These are phyloP conservation scores for Blepharisma undulans DNA, from an alignment of 169 alveolate genomes.

Conservation along the genomic window DNA sequence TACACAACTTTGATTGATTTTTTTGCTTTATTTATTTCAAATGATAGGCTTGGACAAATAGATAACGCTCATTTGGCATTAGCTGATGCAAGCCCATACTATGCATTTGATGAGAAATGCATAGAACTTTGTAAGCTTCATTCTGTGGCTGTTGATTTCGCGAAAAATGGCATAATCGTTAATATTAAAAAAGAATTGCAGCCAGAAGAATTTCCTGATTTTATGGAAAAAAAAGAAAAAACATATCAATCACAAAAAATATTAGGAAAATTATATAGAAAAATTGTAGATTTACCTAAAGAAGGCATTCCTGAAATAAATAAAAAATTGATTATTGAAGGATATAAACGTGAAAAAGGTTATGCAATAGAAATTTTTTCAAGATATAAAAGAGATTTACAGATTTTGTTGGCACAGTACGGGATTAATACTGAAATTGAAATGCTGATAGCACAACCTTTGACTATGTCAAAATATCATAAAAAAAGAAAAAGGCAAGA, in stretches of 20 bases:
- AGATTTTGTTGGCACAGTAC: neutral
- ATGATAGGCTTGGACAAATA: slow-evolving; percentile 54
- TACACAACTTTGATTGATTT: slow-evolving; percentile 33
- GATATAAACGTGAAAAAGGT: neutral
- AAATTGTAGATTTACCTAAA: neutral
- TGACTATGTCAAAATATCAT: neutral
- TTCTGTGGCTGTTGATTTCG: slow-evolving; percentile 76
- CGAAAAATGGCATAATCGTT: slow-evolving; percentile 63
- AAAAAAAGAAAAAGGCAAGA: slow-evolving; percentile 6
- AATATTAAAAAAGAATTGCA: slow-evolving; percentile 20
- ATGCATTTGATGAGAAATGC: slow-evolving; percentile 54
- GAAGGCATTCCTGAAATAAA: neutral
- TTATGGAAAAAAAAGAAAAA: slow-evolving; percentile 25
- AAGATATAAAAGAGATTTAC: neutral
- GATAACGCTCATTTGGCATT: slow-evolving; percentile 37
- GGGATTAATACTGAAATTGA: slow-evolving; percentile 7
- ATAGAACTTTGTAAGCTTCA: slow-evolving; percentile 62
- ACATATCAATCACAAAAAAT: slow-evolving; percentile 27
- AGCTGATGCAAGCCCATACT: slow-evolving; percentile 6
- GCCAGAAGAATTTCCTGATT: slow-evolving; percentile 22
- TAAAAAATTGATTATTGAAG: neutral
- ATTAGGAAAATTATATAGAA: slow-evolving; percentile 15
- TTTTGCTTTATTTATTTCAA: slow-evolving; percentile 45
- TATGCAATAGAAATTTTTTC: neutral
- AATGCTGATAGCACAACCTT: slow-evolving; percentile 7